These are phyloP conservation scores for Cadophora sp. DNA, from an alignment of 2,329 filamentous ascomycete species.

Conservation along the genomic window DNA sequence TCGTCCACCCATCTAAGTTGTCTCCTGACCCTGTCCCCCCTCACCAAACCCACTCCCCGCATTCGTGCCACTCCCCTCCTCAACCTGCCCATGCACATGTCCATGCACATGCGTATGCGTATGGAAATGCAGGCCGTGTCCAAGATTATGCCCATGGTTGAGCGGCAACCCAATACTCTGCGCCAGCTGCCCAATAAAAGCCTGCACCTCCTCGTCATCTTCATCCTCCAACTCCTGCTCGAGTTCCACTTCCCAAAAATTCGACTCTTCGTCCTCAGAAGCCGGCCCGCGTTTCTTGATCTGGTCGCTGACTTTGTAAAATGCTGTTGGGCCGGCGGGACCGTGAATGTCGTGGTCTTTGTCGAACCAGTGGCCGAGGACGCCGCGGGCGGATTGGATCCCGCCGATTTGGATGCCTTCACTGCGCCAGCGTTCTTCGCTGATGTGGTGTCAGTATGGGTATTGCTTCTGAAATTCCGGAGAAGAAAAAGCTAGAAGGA, in stretches of 20 bases:
- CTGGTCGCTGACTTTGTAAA: slow-evolving; percentile 75
- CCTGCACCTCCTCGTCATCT: slow-evolving; percentile 1
- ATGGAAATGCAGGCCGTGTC: not conserved
- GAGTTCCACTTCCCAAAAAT: not conserved
- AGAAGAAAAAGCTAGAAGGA: not conserved
- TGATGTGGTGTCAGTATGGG: slow-evolving; percentile 43
- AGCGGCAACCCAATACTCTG: slow-evolving; percentile 9
- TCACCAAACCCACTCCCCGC: not conserved
- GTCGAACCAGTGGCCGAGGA: slow-evolving; percentile 81
- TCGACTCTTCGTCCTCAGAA: not conserved
- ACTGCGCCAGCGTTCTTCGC: slow-evolving; percentile 76
- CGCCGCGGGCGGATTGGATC: slow-evolving; percentile 66
- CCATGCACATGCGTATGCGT: not conserved
- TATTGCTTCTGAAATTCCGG: not conserved
- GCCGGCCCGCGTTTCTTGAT: slow-evolving; percentile 21
- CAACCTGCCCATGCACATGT: not conserved
- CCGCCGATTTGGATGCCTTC: slow-evolving; percentile 80
- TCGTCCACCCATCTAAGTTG: too few relatives aligned
- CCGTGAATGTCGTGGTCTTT: slow-evolving; percentile 72
- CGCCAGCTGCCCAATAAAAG: slow-evolving; percentile 7
- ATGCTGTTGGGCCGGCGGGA: slow-evolving; percentile 76
- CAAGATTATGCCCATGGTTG: not conserved
- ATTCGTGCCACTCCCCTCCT: not conserved
- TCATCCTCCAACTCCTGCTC: not conserved
- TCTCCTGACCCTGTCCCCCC: not conserved